Percentiles rank a stretch among this genome's conserved stretches.
These are phyloP conservation scores for Avena sativa DNA, from an alignment of 176 grass and related monocot genomes.

Conservation along the genomic window DNA sequence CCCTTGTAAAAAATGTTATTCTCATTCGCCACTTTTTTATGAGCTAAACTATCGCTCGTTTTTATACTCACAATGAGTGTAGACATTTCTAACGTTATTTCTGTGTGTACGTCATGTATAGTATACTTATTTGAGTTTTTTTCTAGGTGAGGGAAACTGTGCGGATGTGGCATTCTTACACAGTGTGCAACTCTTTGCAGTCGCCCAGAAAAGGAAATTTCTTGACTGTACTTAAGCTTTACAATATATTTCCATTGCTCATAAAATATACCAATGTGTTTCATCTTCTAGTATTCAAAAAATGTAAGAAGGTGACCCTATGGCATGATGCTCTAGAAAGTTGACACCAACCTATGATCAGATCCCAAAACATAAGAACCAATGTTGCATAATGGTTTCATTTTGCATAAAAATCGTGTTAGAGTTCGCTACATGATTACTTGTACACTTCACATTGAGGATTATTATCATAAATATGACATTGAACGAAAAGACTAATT, in stretches of 20 bases:
- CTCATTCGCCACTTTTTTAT: not conserved
- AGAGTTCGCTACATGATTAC: not conserved
- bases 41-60: not conserved
- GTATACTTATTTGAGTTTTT: slow-evolving; percentile 16
- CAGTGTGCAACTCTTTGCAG: slow-evolving; percentile 86
- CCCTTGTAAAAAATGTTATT: not conserved
- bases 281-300: not conserved
- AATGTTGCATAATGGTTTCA: not conserved
- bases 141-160: slow-evolving; percentile 89
- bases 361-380: not conserved
- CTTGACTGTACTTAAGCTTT: slow-evolving; percentile 16
- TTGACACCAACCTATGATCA: not conserved
- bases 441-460: not conserved
- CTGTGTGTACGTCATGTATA: slow-evolving; percentile 22
- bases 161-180: slow-evolving; percentile 86
- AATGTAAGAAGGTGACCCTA: not conserved
- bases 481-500: slow-evolving; percentile 23
- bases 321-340: slow-evolving; percentile 2
- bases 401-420: not conserved
- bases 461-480: not conserved
- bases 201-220: slow-evolving; percentile 91
- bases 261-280: not conserved
- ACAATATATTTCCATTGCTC: not conserved
- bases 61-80: not conserved
- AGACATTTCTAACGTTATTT: not conserved